Evolutionary conservation across 2,329 filamentous ascomycete genomes (phyloP), one percentile per base, ranked within the genome.

Genomic region (Escovopsis sp.): DNA sequence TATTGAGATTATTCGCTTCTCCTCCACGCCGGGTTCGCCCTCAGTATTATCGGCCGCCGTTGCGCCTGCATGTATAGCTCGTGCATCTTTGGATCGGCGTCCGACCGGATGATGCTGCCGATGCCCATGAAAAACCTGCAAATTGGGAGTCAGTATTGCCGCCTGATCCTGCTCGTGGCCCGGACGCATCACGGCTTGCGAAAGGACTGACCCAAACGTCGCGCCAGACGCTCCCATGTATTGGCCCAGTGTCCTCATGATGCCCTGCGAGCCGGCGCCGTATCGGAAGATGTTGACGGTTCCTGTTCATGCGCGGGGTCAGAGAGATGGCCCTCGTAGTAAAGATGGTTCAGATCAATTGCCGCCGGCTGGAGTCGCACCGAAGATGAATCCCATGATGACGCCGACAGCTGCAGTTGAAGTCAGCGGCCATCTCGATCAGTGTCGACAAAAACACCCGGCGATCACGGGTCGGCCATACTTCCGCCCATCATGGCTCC

Each of bases 301-400:
- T 59, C 87, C 86, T 94, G 47, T 24, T 15, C 1, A 20, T 20
- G 20, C 20, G 20, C 34, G 12, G 13, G 30, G 42, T 50, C 31
- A 47, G 42, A 15, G 16, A 11, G 13, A 13, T 15, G 9, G 31
- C 25, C 25, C 5, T 27, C 25, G 25, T 27, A 5, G 25, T 9
- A 5, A 6, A n/a, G n/a, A n/a, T n/a, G n/a, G n/a, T n/a, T n/a
- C n/a, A n/a, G n/a, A n/a, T n/a, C n/a, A n/a, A n/a, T n/a, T 11
- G 31, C 37, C 29, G 7, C 13, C 9, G 29, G 10, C 12, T 16
- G 44, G 32, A 39, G 42, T 54, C 70, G 39, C 70, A 93, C 89
- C 91, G 54, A 91, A 94, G 55, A 98, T 93, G 69, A 98, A 96
- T 49, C 91, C 91, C 65, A 98, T 95, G 59, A 94, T 94, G 40